These are phyloP conservation scores for Kalanchoe fedtschenkoi DNA, from an alignment of 164 flowering plant species.

Conservation along the genomic window DNA sequence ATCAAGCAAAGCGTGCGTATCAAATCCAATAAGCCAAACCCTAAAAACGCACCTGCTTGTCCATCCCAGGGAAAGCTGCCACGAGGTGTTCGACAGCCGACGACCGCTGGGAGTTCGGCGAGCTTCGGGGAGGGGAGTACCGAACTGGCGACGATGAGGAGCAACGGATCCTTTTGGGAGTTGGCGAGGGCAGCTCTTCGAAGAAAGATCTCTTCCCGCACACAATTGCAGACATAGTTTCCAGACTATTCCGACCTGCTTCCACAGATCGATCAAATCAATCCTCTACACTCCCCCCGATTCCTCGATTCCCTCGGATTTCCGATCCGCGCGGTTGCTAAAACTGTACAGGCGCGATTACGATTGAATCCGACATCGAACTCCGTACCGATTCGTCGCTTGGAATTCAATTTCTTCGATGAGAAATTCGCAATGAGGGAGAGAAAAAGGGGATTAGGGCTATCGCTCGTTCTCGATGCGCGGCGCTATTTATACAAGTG, in stretches of 20 bases:
- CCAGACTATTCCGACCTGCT: background rate
- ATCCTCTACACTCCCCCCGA: background rate
- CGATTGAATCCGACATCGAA: background rate
- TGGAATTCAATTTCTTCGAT: background rate
- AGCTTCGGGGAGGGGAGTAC: conserved; percentile 9
- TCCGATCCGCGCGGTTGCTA: no score
- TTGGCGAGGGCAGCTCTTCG: conserved; percentile 28
- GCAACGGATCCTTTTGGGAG: conserved; percentile 42
- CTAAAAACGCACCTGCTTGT: conserved; percentile 34
- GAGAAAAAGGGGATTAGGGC: conserved; percentile 2
- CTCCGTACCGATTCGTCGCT: background rate
- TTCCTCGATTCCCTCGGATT: background rate
- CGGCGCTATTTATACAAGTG: no score
- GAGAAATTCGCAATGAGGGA: background rate
- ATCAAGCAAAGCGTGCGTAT: background rate
- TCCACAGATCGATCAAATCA: background rate
- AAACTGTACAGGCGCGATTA: no score
- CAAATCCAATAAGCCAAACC: background rate
- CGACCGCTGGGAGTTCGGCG: conserved; percentile 2
- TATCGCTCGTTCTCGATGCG: no score
- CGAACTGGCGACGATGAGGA: conserved; percentile 13
- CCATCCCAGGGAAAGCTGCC: conserved; percentile 54
- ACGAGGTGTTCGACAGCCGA: conserved; percentile 29
- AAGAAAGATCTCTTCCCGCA: conserved; percentile 58
- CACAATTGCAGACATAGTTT: conserved; percentile 43